Conservation (phyloP, 2,329 filamentous ascomycete genomes). For the Aspergillus sp. region DNA sequence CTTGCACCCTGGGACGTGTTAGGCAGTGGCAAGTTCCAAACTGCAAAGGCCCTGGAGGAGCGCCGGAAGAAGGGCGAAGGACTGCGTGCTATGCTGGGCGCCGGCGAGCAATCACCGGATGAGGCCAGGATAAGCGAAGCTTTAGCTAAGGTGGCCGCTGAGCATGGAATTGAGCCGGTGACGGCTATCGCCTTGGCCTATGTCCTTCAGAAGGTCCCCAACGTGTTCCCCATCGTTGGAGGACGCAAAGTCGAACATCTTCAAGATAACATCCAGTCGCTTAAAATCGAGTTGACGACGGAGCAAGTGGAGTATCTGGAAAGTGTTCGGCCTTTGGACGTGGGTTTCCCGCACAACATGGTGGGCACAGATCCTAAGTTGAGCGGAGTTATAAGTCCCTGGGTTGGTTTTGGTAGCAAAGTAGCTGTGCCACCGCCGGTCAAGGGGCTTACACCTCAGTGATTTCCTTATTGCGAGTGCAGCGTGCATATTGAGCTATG, state of each 20-base stretch:
- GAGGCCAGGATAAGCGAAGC: slow-evolving; percentile 55
- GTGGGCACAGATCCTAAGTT: slow-evolving; percentile 33
- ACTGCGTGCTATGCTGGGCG: slow-evolving; percentile 29
- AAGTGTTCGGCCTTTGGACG: slow-evolving; percentile 58
- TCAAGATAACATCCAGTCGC: slow-evolving; percentile 67
- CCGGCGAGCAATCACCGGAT: slow-evolving; percentile 44
- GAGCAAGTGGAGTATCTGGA: slow-evolving; percentile 68
- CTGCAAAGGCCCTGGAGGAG: slow-evolving; percentile 48
- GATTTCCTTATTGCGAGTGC: not conserved
- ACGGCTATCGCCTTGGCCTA: slow-evolving; percentile 70
- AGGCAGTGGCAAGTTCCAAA: slow-evolving; percentile 54
- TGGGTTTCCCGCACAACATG: slow-evolving; percentile 66
- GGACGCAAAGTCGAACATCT: slow-evolving; percentile 69
- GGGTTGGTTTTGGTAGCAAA: not conserved
- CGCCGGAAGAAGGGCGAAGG: slow-evolving; percentile 45
- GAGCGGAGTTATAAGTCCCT: not conserved
- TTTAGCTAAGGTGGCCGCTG: slow-evolving; percentile 59
- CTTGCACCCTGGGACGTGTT: slow-evolving; percentile 61
- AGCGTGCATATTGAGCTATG: not conserved
- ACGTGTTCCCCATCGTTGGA: slow-evolving; percentile 73
- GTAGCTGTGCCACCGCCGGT: not conserved
- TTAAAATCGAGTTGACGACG: slow-evolving; percentile 58
- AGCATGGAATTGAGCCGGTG: slow-evolving; percentile 55
- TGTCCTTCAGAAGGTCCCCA: slow-evolving; percentile 68
- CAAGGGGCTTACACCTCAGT: not conserved